These are phyloP conservation scores for Meyerozyma elateridarum DNA, from an alignment of 1,139 yeast genomes.

Conservation along the genomic window DNA sequence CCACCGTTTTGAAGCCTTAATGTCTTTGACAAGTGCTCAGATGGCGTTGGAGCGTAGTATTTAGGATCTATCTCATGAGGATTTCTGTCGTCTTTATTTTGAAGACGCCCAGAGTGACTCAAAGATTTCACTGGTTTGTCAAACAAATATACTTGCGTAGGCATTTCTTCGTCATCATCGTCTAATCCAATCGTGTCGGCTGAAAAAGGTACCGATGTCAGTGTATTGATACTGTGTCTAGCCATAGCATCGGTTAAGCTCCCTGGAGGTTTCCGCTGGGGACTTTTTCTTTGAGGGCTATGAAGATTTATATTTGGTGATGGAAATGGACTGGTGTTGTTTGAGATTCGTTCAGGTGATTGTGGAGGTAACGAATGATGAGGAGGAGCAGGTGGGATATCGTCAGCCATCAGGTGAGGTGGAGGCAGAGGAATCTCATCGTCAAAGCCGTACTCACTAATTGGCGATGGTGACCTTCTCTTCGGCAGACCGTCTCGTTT, in stretches of 20 bases:
- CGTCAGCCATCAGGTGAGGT: conserved; percentile 18
- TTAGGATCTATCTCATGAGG: conserved; percentile 41
- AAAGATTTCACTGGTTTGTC: conserved; percentile 32
- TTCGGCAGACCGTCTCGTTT: conserved; percentile 6
- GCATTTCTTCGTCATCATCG: conserved; percentile 21
- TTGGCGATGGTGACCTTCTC: conserved; percentile 15
- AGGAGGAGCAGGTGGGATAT: conserved; percentile 17
- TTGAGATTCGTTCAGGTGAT: too few species aligned
- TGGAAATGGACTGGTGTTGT: conserved; percentile 10
- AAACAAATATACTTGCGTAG: conserved; percentile 34
- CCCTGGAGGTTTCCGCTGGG: conserved; percentile 21
- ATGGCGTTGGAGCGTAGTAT: conserved; percentile 46
- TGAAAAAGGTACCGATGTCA: conserved; percentile 37
- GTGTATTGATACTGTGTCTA: conserved; percentile 7
- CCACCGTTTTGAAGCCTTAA: conserved; percentile 21
- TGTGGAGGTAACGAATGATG: conserved; percentile 11
- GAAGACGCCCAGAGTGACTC: conserved; percentile 12
- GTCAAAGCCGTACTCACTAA: conserved; percentile 16
- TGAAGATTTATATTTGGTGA: conserved; percentile 11
- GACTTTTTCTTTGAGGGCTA: too few species aligned
- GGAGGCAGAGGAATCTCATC: conserved; percentile 18
- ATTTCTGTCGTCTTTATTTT: conserved; percentile 16
- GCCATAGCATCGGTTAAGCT: too few species aligned
- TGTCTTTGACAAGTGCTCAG: conserved; percentile 28
- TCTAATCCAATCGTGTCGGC: conserved; percentile 42